These are phyloP conservation scores for Pichia norvegensis DNA, from an alignment of 1,139 yeast species.

Conservation along the genomic window DNA sequence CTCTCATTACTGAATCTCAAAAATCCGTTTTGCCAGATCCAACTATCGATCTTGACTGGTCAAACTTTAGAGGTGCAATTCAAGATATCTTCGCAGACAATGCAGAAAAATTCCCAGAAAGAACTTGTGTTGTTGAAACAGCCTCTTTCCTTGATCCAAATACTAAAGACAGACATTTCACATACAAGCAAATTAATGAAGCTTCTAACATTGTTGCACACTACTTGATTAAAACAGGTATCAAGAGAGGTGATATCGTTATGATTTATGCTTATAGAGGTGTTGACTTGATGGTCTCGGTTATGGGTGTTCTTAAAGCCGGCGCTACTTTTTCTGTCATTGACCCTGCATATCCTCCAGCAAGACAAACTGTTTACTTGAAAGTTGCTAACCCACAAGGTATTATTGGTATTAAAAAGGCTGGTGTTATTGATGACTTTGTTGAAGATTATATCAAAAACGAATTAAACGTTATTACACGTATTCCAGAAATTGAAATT, in stretches of 20 bases:
- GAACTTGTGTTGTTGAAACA: conserved; percentile 89
- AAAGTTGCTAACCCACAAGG: conserved; percentile 92
- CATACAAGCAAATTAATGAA: conserved; percentile 78
- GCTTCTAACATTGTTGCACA: conserved; percentile 95
- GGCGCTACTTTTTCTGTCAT: conserved; percentile 98
- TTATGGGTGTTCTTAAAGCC: conserved; percentile 94
- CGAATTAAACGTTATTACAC: conserved; percentile 64
- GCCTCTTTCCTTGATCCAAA: conserved; percentile 54
- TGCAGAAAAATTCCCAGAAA: conserved; percentile 75
- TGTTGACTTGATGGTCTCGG: conserved; percentile 92
- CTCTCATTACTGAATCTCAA: conserved; percentile 62
- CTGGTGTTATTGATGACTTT: conserved; percentile 68
- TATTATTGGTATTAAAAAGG: conserved; percentile 80
- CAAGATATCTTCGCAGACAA: conserved; percentile 88
- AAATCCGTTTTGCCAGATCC: conserved; percentile 71
- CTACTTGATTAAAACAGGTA: conserved; percentile 72
- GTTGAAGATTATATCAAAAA: conserved; percentile 70
- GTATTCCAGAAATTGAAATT: conserved; percentile 70
- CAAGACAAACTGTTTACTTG: conserved; percentile 87
- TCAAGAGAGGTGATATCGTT: conserved; percentile 85
- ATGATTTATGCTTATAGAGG: conserved; percentile 98
- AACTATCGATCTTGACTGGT: conserved; percentile 79
- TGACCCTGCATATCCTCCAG: conserved; percentile 98
- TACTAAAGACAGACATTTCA: conserved; percentile 60
- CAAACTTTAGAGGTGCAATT: conserved; percentile 85